Evolutionary conservation across 768 basidiomycete species (phyloP).

Genomic region (Leucosporidium scottii): DNA sequence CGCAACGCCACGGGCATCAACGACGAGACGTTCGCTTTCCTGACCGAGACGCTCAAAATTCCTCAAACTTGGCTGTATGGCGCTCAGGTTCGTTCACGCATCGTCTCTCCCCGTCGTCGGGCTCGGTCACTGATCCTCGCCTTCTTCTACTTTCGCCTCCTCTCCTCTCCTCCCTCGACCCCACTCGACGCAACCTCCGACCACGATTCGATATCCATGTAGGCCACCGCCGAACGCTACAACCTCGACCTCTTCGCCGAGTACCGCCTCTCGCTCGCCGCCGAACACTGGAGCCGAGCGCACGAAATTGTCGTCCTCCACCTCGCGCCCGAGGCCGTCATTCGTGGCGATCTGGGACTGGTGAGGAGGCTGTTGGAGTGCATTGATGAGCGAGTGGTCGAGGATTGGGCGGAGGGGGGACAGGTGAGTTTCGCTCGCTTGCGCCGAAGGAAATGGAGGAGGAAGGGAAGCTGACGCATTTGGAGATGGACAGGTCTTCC

Average conservation of each 20-base stretch:
- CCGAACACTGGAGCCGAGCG: slow-evolving; percentile 63
- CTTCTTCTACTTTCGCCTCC: background rate
- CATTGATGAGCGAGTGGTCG: slow-evolving; percentile 55
- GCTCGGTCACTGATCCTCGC: background rate
- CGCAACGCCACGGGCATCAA: slow-evolving; percentile 46
- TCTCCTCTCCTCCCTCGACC: slow-evolving; percentile 1
- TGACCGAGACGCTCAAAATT: slow-evolving; percentile 66
- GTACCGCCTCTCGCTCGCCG: slow-evolving; percentile 67
- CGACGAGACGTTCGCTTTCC: slow-evolving; percentile 34
- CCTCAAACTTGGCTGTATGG: slow-evolving; percentile 84
- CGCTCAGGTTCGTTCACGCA: slow-evolving; percentile 59
- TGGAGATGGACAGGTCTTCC: slow-evolving; percentile 65
- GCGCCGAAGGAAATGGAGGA: background rate
- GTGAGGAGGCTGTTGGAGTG: slow-evolving; percentile 61
- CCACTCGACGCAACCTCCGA: background rate
- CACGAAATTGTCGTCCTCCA: slow-evolving; percentile 79
- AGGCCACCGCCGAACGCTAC: slow-evolving; percentile 64
- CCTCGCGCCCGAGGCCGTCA: slow-evolving; percentile 77
- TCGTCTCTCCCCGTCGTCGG: background rate
- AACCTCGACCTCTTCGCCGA: slow-evolving; percentile 61
- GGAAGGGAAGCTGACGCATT: too few species aligned
- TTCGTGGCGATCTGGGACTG: slow-evolving; percentile 59
- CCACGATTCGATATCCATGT: background rate
- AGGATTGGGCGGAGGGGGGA: slow-evolving; percentile 75
- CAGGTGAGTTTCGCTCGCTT: slow-evolving; percentile 51